phyloP scores from a whole-genome alignment of 352 stramenopile species.

The Globisporangium alternatum region DNA sequence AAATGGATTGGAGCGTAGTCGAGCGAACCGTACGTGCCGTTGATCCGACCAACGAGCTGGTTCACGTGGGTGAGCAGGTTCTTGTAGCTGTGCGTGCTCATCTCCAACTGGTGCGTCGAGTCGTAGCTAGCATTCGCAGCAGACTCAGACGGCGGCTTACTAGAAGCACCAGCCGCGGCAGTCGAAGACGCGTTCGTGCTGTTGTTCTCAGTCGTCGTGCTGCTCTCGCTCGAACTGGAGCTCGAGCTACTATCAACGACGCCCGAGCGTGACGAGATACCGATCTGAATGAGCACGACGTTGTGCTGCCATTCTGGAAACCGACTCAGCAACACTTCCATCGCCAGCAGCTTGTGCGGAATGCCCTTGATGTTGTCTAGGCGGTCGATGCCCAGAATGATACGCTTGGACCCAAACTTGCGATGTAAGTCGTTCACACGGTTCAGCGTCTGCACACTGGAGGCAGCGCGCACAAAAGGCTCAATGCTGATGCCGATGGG shows the following conservation, averaged over 20 bases:
- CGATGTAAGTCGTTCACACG: conserved; percentile 69
- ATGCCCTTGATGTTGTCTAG: conserved; percentile 90
- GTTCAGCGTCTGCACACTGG: conserved; percentile 50
- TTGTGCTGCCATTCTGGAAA: conserved; percentile 93
- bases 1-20: conserved; percentile 91
- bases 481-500: conserved; percentile 86
- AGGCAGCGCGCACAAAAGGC: conserved; percentile 65
- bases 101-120: conserved; percentile 62
- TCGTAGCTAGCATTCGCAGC: conserved; percentile 26
- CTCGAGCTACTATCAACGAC: conserved; percentile 30
- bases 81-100: conserved; percentile 72
- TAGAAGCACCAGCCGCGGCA: not conserved
- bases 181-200: conserved; percentile 9
- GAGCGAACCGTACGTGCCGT: conserved; percentile 82
- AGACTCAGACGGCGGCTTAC: conserved; percentile 8
- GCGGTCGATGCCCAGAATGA: conserved; percentile 83
- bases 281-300: conserved; percentile 94
- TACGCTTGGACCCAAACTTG: conserved; percentile 78
- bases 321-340: conserved; percentile 80
- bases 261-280: conserved; percentile 85
- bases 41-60: conserved; percentile 88
- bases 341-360: conserved; percentile 84
- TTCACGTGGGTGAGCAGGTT: conserved; percentile 80
- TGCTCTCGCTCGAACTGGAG: not conserved
- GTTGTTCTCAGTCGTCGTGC: conserved; percentile 13